phyloP scores from a whole-genome alignment of 2,329 filamentous ascomycete genomes.

The Cordyceps sp. region DNA sequence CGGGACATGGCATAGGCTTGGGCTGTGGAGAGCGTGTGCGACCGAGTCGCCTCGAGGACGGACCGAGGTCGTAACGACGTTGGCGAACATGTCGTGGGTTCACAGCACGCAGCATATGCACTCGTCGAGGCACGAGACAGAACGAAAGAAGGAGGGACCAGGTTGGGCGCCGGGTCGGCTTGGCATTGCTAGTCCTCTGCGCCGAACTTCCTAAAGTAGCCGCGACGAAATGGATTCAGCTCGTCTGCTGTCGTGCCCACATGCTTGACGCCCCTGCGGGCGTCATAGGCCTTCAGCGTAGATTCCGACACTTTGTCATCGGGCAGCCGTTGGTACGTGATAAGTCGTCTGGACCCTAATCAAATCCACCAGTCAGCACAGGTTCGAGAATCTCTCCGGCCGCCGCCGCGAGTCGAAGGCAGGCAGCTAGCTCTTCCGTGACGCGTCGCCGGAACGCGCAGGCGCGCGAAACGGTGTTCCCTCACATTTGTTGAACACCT shows the following conservation, averaged over 20 bases:
- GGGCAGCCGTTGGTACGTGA: constrained; percentile 64
- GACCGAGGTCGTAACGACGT: too few relatives aligned
- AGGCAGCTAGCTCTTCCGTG: too few relatives aligned
- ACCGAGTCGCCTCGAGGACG: too few relatives aligned
- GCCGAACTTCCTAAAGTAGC: constrained; percentile 41
- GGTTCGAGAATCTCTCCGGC: too few relatives aligned
- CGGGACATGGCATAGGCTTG: too few relatives aligned
- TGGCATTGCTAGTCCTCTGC: constrained; percentile 3
- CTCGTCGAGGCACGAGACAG: neutral
- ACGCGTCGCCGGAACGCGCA: too few relatives aligned
- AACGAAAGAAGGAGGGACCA: too few relatives aligned
- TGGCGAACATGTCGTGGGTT: too few relatives aligned
- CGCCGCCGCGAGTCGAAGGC: too few relatives aligned
- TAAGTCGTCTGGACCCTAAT: constrained; percentile 68
- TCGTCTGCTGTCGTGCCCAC: constrained; percentile 37
- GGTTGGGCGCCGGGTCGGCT: neutral
- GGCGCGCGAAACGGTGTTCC: neutral
- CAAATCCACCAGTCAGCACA: neutral
- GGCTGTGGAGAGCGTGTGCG: too few relatives aligned
- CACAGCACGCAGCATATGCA: neutral
- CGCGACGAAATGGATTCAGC: constrained; percentile 41
- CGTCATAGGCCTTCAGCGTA: constrained; percentile 20
- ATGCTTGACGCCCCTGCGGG: constrained; percentile 11
- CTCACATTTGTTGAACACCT: constrained; percentile 76
- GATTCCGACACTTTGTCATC: constrained; percentile 35